Base-by-base conservation (phyloP, 2,329 filamentous ascomycete genomes). In the Pseudogymnoascus pannorum region DNA sequence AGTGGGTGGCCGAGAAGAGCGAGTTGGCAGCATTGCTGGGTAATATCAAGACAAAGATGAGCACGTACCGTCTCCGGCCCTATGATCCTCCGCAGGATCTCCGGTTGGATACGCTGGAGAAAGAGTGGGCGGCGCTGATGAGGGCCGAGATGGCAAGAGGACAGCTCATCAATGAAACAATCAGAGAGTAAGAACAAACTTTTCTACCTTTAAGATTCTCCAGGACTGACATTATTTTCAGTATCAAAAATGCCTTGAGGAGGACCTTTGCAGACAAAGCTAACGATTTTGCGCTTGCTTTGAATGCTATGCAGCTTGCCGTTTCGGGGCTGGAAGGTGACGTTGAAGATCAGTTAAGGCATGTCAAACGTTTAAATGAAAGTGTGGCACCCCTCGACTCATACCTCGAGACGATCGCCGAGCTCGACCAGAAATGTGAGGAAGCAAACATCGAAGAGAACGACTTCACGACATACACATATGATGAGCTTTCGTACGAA, bases 401-500 rank as follows among this genome's bases (percentile, higher is more conserved):
- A 63, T 99, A 95, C 72, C 82, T 99, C 40, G 87, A 91, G 65
- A 89, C 91, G 65, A 97, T 99, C 71, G 89, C 86, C 12, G 85
- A 85, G 9, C 83, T 97, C 57, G 92, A 97, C 71, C 85, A 86
- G 65, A 91, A 96, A 75, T 99, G 94, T 73, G 84, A 87, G 63
- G 93, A 97, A 77, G 94, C 94, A 64, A 97, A 99, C 73, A 97
- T 99, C 66, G 94, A 99, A 75, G 94, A 99, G 71, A 99, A 99
- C 75, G 94, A 99, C 77, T 97, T 94, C 74, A 99, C 94, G n/a
- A 97, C 93, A 7, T 97, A 97, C 76, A 96, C 93, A 8, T 94
- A 97, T 73, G 94, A 99, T 72, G 94, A 99, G 75, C 82, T 99
- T 42, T 86, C 87, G 63, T 99, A 99, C 76, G 94, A 99, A 76